Evolutionary conservation across 345 rosid species (phyloP).

Genomic region (Punica granatum): DNA sequence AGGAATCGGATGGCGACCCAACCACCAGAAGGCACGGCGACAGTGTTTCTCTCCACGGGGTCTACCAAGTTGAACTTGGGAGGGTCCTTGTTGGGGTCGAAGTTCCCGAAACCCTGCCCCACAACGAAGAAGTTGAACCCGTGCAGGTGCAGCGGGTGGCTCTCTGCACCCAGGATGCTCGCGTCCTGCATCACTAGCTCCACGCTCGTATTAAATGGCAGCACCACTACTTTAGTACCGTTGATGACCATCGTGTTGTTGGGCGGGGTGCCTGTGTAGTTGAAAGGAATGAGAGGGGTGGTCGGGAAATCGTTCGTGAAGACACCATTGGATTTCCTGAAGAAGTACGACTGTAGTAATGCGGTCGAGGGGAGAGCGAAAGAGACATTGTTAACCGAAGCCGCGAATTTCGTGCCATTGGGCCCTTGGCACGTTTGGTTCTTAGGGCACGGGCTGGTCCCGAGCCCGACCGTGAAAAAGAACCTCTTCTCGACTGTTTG

Average conservation of each 20-base stretch:
- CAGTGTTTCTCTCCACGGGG: constrained; percentile 67
- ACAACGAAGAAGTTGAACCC: constrained; percentile 66
- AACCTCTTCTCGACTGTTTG: constrained; percentile 25
- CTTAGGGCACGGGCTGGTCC: constrained; percentile 48
- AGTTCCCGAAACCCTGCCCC: constrained; percentile 77
- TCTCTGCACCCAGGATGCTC: constrained; percentile 60
- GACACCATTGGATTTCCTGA: constrained; percentile 33
- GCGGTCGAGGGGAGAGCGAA: constrained; percentile 47
- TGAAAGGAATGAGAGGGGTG: constrained; percentile 40
- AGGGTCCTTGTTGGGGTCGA: constrained; percentile 44
- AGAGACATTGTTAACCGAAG: constrained; percentile 59
- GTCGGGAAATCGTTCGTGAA: constrained; percentile 52
- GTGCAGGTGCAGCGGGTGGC: constrained; percentile 81
- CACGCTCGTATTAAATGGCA: constrained; percentile 54
- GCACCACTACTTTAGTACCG: constrained; percentile 48
- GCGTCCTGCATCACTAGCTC: constrained; percentile 75
- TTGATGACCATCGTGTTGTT: constrained; percentile 46
- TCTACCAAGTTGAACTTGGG: constrained; percentile 53
- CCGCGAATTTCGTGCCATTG: constrained; percentile 53
- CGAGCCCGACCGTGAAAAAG: constrained; percentile 59
- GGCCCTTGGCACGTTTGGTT: constrained; percentile 79
- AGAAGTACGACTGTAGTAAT: constrained; percentile 48
- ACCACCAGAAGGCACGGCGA: constrained; percentile 58
- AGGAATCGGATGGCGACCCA: constrained; percentile 71
- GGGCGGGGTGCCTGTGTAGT: constrained; percentile 70